Evolutionary conservation across 371 early-diverging fungal species (phyloP).

Genomic region (Umbelopsis sp.): DNA sequence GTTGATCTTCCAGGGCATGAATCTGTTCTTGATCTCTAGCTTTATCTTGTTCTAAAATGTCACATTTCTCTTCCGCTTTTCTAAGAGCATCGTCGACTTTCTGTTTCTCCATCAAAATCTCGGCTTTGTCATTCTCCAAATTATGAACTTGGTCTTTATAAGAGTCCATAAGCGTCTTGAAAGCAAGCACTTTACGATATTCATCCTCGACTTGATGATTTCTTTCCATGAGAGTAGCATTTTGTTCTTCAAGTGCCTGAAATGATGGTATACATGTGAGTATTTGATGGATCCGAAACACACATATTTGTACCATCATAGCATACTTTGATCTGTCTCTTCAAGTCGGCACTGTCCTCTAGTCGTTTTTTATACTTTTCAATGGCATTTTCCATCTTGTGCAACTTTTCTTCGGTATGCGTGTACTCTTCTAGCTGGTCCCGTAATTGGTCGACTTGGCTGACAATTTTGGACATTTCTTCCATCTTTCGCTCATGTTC

Average conservation of each 20-base stretch:
- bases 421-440: constrained; percentile 90
- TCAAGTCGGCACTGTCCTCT: constrained; percentile 83
- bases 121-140: constrained; percentile 71
- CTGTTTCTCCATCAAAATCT: constrained; percentile 68
- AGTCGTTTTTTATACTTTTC: constrained; percentile 93
- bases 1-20: constrained; percentile 76
- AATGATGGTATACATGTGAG: neutral
- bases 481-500: constrained; percentile 70
- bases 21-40: constrained; percentile 78
- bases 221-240: constrained; percentile 68
- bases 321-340: constrained; percentile 76
- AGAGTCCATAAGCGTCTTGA: constrained; percentile 82
- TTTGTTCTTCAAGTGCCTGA: constrained; percentile 80
- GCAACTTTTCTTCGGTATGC: constrained; percentile 84
- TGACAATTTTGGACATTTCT: constrained; percentile 47
- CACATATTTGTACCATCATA: neutral
- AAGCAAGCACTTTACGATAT: constrained; percentile 76
- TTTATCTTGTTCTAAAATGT: constrained; percentile 67
- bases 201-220: constrained; percentile 87
- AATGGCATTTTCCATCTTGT: constrained; percentile 83
- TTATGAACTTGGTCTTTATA: constrained; percentile 83
- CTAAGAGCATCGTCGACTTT: constrained; percentile 71
- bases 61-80: constrained; percentile 62
- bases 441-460: constrained; percentile 68
- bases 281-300: neutral